A percentile compares a stretch with the other conserved stretches of the same genome.
Evolutionary conservation across 352 stramenopile species (phyloP).

Genomic region (Phytophthora hibernalis): DNA sequence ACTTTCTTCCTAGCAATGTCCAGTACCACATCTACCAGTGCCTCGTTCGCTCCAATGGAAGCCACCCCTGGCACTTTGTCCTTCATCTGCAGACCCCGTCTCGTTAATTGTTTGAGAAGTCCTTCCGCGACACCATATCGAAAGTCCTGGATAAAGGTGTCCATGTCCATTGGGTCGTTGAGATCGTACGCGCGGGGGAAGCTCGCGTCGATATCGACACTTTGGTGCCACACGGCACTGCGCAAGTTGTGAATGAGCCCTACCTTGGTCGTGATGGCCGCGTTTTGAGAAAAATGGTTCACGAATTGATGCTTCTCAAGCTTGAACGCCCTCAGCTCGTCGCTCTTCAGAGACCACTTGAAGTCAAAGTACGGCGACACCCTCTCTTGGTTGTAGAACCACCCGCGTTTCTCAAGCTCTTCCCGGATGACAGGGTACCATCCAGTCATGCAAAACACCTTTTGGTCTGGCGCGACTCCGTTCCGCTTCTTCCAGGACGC

Average conservation of each 20-base stretch:
- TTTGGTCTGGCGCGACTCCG: conserved; percentile 72
- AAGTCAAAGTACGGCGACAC: conserved; percentile 91
- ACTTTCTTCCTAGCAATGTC: conserved; percentile 67
- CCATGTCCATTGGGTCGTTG: conserved; percentile 82
- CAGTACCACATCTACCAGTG: conserved; percentile 64
- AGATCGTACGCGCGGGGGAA: conserved; percentile 93
- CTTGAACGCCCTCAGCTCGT: conserved; percentile 81
- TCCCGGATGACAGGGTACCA: conserved; percentile 94
- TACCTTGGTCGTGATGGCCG: conserved; percentile 93
- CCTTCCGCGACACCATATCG: conserved; percentile 84
- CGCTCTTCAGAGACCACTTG: conserved; percentile 92
- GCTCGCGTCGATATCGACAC: conserved; percentile 78
- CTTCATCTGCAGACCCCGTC: conserved; percentile 26
- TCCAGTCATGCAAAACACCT: conserved; percentile 92
- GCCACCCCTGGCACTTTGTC: conserved; percentile 19
- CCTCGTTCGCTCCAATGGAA: conserved; percentile 51
- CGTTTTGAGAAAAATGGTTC: conserved; percentile 93
- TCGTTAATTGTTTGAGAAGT: conserved; percentile 78
- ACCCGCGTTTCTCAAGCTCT: conserved; percentile 88
- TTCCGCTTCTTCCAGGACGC: conserved; percentile 92
- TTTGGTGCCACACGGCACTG: conserved; percentile 81
- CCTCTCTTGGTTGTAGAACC: conserved; percentile 88
- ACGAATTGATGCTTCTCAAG: conserved; percentile 89
- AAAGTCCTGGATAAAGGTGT: conserved; percentile 92
- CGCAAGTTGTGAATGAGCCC: conserved; percentile 89